Conservation (phyloP, 2,329 filamentous ascomycete species). For the Clonostachys chloroleuca region DNA sequence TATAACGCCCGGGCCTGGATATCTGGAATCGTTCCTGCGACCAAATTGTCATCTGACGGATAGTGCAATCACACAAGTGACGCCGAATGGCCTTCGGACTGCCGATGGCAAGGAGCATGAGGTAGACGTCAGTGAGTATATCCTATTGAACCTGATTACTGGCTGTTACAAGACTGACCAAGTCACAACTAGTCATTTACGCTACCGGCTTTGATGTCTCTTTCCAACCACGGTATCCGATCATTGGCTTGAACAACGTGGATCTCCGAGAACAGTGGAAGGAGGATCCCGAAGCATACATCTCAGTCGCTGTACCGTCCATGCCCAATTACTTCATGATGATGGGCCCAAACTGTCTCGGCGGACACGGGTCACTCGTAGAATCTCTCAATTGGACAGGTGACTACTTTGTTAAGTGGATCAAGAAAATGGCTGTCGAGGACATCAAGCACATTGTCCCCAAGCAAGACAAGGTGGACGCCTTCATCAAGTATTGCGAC, state of each 20-base stretch:
- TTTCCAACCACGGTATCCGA: background rate
- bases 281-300: background rate
- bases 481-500: constrained; percentile 43
- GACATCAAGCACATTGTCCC: constrained; percentile 40
- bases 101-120: constrained; percentile 9
- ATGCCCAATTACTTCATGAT: constrained; percentile 2
- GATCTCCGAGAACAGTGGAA: background rate
- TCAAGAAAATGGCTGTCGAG: constrained; percentile 45
- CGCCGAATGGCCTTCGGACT: background rate
- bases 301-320: background rate
- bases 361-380: constrained; percentile 45
- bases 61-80: background rate
- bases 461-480: constrained; percentile 37
- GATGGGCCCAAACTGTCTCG: constrained; percentile 42
- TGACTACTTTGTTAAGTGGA: constrained; percentile 41
- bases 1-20: background rate
- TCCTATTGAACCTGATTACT: too few species aligned
- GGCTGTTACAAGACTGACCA: too few species aligned
- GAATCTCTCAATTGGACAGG: constrained; percentile 47
- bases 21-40: background rate
- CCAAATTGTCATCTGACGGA: background rate
- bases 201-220: background rate
- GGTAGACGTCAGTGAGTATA: constrained; percentile 2
- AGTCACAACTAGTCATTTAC: background rate
- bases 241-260: background rate